Percentiles rank a stretch among this genome's conserved stretches.
Conservation (phyloP, 1,284 basidiomycete species). For the Paramarasmius palmivorus region DNA sequence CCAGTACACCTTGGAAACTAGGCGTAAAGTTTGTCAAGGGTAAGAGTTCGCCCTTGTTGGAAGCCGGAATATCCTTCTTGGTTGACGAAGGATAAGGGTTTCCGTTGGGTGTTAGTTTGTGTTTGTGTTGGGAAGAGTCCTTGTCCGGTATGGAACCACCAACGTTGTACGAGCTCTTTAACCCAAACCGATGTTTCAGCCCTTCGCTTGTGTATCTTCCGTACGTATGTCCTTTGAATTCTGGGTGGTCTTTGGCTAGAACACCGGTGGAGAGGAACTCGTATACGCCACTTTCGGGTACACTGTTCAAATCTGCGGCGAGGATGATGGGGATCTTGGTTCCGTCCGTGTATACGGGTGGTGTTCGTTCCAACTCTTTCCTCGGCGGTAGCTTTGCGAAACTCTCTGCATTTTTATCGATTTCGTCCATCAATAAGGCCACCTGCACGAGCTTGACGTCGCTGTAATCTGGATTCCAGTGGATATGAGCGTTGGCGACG, state of each 20-base stretch:
- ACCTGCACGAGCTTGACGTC: conserved; percentile 98
- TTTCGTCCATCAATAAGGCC: conserved; percentile 90
- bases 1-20: conserved; percentile 81
- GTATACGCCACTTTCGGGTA: conserved; percentile 87
- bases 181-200: conserved; percentile 73
- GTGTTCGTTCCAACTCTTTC: conserved; percentile 35
- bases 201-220: conserved; percentile 94
- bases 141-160: neutral
- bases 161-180: conserved; percentile 83
- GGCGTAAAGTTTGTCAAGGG: conserved; percentile 93
- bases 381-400: conserved; percentile 87
- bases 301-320: conserved; percentile 95
- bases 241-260: conserved; percentile 77
- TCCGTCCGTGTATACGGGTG: conserved; percentile 77
- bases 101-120: conserved; percentile 1
- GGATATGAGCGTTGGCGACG: conserved; percentile 90
- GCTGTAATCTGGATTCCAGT: conserved; percentile 91
- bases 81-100: neutral
- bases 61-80: conserved; percentile 1
- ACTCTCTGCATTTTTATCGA: conserved; percentile 85
- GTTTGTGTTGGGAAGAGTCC: neutral
- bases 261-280: conserved; percentile 84
- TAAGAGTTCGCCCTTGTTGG: conserved; percentile 47
- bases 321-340: conserved; percentile 91
- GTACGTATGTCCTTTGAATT: conserved; percentile 92